phyloP scores from a whole-genome alignment of 1,284 basidiomycete genomes.

The Tremellales sp. region DNA sequence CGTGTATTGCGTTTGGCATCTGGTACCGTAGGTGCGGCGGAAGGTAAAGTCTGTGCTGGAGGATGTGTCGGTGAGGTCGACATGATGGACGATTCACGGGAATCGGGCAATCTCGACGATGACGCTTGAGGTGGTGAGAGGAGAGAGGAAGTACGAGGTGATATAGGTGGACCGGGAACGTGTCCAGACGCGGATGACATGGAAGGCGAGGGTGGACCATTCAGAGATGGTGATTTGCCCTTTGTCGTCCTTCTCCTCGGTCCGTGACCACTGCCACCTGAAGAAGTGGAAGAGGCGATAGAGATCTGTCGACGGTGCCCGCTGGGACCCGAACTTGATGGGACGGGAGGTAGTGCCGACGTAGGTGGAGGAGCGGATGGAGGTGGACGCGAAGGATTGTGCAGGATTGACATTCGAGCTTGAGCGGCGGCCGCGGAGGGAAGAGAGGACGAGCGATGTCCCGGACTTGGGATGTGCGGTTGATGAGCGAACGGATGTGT shows the following conservation, averaged over 20 bases:
- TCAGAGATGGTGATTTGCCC: neutral
- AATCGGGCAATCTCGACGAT: too few species aligned
- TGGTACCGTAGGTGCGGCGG: neutral
- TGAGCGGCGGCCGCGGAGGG: conserved; percentile 10
- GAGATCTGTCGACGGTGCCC: neutral
- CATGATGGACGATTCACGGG: neutral
- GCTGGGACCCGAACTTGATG: neutral
- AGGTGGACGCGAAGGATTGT: neutral
- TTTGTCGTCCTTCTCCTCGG: neutral
- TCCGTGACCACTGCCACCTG: too few species aligned
- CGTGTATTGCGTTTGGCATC: neutral
- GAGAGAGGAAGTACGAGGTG: neutral
- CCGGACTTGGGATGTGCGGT: neutral
- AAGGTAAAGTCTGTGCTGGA: neutral
- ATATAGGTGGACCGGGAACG: neutral
- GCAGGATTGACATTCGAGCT: neutral
- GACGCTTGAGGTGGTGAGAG: neutral
- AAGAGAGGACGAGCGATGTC: conserved; percentile 4
- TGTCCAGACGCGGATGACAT: neutral
- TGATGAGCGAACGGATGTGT: neutral
- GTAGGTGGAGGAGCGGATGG: conserved; percentile 14
- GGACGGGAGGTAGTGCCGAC: conserved; percentile 8
- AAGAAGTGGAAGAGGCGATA: neutral
- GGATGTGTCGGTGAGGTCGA: neutral
- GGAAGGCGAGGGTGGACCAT: neutral